These are phyloP conservation scores for Fusarium sp. DNA, from an alignment of 2,329 filamentous ascomycete genomes.

Conservation along the genomic window DNA sequence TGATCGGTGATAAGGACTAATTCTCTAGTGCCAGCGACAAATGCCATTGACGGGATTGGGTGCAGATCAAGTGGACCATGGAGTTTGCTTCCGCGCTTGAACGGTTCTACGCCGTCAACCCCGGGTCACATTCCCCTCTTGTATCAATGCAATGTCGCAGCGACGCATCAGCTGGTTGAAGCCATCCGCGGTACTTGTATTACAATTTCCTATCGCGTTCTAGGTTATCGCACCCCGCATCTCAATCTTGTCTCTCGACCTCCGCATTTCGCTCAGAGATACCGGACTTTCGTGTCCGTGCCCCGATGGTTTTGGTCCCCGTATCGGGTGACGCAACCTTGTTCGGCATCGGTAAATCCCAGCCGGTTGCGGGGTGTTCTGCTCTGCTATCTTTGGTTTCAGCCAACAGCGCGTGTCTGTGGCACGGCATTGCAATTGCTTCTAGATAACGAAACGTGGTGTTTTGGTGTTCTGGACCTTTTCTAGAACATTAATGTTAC, in stretches of 20 bases:
- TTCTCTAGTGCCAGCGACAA: neutral
- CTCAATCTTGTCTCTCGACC: neutral
- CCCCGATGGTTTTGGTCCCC: conserved; percentile 3
- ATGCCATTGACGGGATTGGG: conserved; percentile 15
- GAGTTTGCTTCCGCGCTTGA: neutral
- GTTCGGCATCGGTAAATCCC: conserved; percentile 21
- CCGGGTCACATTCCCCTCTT: conserved; percentile 16
- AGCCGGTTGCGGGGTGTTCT: conserved; percentile 15
- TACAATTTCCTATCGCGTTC: conserved; percentile 29
- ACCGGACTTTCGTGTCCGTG: conserved; percentile 26
- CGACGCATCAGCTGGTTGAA: conserved; percentile 28
- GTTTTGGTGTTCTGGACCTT: neutral
- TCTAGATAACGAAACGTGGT: neutral
- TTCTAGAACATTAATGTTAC: neutral
- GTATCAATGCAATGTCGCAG: neutral
- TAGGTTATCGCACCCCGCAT: conserved; percentile 27
- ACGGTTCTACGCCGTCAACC: conserved; percentile 23
- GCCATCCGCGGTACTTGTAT: conserved; percentile 19
- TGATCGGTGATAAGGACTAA: conserved; percentile 28
- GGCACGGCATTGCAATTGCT: neutral
- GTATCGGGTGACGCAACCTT: conserved; percentile 24
- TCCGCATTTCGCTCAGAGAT: conserved; percentile 21
- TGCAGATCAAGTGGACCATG: conserved; percentile 2
- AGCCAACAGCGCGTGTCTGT: neutral
- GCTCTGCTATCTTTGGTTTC: neutral